These are phyloP conservation scores for Huntiella moniliformis DNA, from an alignment of 2,329 filamentous ascomycete species.

Conservation along the genomic window DNA sequence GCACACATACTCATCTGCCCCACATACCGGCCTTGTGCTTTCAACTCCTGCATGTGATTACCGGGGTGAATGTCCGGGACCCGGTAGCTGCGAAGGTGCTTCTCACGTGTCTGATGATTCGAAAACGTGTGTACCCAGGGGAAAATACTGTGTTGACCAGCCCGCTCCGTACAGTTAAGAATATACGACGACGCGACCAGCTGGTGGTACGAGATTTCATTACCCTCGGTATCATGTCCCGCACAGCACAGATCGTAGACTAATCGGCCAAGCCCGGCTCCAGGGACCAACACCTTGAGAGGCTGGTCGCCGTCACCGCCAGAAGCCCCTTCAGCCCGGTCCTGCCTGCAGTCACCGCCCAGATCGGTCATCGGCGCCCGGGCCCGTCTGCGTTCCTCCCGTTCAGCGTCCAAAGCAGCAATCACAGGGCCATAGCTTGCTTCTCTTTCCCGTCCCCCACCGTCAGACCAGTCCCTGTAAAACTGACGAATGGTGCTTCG, in stretches of 20 bases:
- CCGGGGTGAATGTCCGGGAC: conserved; percentile 69
- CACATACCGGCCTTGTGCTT: conserved; percentile 12
- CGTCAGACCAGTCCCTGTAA: conserved; percentile 82
- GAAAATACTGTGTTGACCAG: conserved; percentile 51
- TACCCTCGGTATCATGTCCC: conserved; percentile 67
- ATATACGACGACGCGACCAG: conserved; percentile 69
- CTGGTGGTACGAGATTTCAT: conserved; percentile 94
- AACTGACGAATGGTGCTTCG: conserved; percentile 84
- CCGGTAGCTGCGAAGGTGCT: conserved; percentile 55
- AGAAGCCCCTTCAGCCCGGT: not conserved
- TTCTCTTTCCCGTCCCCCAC: conserved; percentile 55
- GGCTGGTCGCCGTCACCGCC: not conserved
- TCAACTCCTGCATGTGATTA: conserved; percentile 25
- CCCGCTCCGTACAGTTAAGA: conserved; percentile 44
- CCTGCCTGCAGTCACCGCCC: no score
- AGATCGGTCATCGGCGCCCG: not conserved
- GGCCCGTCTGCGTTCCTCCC: conserved; percentile 12
- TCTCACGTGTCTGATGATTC: conserved; percentile 54
- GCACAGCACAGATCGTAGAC: conserved; percentile 67
- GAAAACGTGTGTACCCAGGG: conserved; percentile 82
- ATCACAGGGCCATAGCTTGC: conserved; percentile 62
- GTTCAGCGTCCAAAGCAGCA: conserved; percentile 37
- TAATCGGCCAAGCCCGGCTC: conserved; percentile 71
- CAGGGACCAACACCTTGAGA: conserved; percentile 66
- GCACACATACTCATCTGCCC: conserved; percentile 84